Conservation (phyloP, 257 asterid species). For the Solanum sparsipilum region DNA sequence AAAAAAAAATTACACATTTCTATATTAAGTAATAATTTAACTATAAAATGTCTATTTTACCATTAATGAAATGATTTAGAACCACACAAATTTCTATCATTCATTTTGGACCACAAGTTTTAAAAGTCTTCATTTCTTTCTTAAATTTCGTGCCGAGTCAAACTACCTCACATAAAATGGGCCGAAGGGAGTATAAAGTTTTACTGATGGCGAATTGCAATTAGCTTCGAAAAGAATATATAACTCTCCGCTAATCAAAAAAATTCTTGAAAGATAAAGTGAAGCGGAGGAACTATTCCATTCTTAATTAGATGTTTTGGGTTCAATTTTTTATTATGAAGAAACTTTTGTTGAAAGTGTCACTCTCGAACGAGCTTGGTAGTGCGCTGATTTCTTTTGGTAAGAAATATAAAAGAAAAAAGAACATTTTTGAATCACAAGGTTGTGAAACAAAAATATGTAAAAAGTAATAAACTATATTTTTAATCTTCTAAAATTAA, state of each 20-base stretch:
- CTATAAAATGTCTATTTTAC: no score
- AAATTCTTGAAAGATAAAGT: neutral
- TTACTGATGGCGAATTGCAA: neutral
- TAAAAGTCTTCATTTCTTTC: no score
- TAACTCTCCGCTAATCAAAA: no score
- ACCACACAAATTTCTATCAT: no score
- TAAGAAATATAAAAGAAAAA: neutral
- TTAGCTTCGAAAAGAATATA: neutral
- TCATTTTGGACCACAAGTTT: no score
- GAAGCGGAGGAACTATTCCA: neutral
- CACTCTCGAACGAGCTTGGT: neutral
- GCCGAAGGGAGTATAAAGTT: neutral
- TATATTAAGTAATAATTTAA: no score
- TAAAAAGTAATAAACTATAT: neutral
- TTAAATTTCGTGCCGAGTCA: no score
- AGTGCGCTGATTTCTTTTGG: neutral
- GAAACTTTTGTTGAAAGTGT: fast-evolving
- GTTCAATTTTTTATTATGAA: fast-evolving
- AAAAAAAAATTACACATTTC: no score
- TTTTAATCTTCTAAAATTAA: neutral
- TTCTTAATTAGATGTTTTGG: fast-evolving
- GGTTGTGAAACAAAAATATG: neutral
- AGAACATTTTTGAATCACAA: neutral
- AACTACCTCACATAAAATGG: no score
- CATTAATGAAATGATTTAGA: no score